Evolutionary conservation across 1,284 basidiomycete genomes (phyloP).

Genomic region (Abortiporus biennis): DNA sequence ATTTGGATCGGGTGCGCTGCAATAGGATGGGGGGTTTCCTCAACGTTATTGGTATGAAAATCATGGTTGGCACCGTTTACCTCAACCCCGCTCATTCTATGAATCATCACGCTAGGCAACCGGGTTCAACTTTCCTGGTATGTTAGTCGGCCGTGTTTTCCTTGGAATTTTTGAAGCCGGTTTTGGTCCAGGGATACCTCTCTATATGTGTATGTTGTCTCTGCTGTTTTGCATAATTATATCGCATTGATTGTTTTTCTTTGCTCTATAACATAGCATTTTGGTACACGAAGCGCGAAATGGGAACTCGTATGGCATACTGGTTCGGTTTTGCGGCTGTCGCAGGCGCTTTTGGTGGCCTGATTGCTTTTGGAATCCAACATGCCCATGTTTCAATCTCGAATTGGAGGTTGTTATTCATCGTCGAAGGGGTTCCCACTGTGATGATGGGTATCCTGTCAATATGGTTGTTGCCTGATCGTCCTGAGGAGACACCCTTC

Average conservation of each 20-base stretch:
- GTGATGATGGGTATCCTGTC: constrained; percentile 64
- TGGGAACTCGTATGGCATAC: constrained; percentile 66
- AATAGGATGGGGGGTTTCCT: constrained; percentile 65
- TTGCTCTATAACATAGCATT: constrained; percentile 41
- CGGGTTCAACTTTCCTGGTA: constrained; percentile 47
- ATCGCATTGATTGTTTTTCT: not conserved
- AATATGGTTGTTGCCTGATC: constrained; percentile 63
- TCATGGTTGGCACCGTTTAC: too few relatives aligned
- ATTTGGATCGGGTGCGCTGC: constrained; percentile 62
- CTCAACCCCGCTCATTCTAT: not conserved
- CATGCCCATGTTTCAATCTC: constrained; percentile 42
- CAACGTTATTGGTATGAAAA: constrained; percentile 65
- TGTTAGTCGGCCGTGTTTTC: constrained; percentile 53
- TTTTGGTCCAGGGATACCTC: constrained; percentile 67
- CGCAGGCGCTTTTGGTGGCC: constrained; percentile 72
- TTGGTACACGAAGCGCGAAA: constrained; percentile 70
- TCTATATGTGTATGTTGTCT: constrained; percentile 59
- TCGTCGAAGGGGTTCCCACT: constrained; percentile 72
- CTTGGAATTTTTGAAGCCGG: constrained; percentile 70
- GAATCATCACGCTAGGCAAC: constrained; percentile 37
- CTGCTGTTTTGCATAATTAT: not conserved
- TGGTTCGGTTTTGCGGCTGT: constrained; percentile 80
- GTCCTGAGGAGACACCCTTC: constrained; percentile 72
- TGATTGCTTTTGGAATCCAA: constrained; percentile 69
- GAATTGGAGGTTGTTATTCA: constrained; percentile 68